phyloP scores from a whole-genome alignment of 2,329 filamentous ascomycete species.

The Xylaria digitata region DNA sequence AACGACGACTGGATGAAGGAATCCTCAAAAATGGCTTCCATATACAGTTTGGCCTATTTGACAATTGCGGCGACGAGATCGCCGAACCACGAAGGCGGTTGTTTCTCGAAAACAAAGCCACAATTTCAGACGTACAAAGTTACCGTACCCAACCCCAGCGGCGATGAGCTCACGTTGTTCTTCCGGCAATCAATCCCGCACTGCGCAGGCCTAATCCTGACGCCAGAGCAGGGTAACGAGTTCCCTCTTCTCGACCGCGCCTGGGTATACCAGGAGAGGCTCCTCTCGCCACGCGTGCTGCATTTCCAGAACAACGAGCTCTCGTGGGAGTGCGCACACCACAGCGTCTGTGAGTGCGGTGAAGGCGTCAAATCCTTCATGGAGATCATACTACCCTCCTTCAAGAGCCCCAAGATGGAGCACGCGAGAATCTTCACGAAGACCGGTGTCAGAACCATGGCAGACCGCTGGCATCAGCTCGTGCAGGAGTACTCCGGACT shows the following conservation, averaged over 20 bases:
- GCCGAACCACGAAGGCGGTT: background rate
- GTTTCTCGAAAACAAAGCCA: background rate
- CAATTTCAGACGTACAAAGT: slow-evolving; percentile 4
- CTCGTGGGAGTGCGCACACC: background rate
- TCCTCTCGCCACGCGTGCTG: slow-evolving; percentile 17
- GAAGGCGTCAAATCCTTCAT: background rate
- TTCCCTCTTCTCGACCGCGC: slow-evolving; percentile 16
- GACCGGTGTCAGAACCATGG: background rate
- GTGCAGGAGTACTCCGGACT: slow-evolving; percentile 1
- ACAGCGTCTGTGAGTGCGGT: background rate
- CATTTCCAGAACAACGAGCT: slow-evolving; percentile 8
- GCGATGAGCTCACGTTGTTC: background rate
- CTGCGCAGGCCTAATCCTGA: background rate
- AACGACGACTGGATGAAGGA: slow-evolving; percentile 38
- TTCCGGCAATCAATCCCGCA: background rate
- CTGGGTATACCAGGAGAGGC: slow-evolving; percentile 19
- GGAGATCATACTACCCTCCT: background rate
- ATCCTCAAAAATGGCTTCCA: slow-evolving; percentile 44
- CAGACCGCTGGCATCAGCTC: background rate
- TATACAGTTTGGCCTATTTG: slow-evolving; percentile 44
- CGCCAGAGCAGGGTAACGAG: background rate
- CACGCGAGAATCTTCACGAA: background rate
- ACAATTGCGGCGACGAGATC: slow-evolving; percentile 36
- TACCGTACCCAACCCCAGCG: background rate
- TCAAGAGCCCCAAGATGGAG: slow-evolving; percentile 1